Conservation (phyloP, 2,329 filamentous ascomycete species). For the Paecilomyces sp. region DNA sequence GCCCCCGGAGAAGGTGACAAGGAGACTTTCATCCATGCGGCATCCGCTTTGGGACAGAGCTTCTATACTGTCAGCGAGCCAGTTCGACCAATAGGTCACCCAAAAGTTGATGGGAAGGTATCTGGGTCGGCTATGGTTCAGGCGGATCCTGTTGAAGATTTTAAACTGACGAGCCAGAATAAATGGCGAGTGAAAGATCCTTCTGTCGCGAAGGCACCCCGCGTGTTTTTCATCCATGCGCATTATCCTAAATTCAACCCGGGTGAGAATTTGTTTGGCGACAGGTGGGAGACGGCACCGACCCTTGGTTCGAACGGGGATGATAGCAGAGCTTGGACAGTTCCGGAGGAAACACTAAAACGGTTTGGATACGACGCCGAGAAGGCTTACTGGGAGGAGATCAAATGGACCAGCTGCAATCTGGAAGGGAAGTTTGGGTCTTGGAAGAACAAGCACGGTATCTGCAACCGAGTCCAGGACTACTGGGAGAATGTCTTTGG, state of each 20-base stretch:
- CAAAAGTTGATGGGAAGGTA: constrained; percentile 15
- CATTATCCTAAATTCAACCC: constrained; percentile 38
- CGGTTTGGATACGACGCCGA: constrained; percentile 35
- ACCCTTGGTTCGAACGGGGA: constrained; percentile 27
- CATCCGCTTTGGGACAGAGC: constrained; percentile 22
- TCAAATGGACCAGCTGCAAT: constrained; percentile 33
- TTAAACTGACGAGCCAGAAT: constrained; percentile 21
- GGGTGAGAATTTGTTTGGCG: constrained; percentile 29
- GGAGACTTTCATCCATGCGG: constrained; percentile 31
- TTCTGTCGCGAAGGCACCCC: constrained; percentile 21
- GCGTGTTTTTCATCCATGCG: constrained; percentile 33
- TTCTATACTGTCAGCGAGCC: constrained; percentile 31
- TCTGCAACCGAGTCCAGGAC: constrained; percentile 11
- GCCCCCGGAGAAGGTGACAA: constrained; percentile 33
- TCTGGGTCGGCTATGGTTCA: constrained; percentile 32
- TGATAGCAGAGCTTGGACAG: constrained; percentile 30
- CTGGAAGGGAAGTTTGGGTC: constrained; percentile 25
- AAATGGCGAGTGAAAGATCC: constrained; percentile 27
- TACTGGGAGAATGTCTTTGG: constrained; percentile 16
- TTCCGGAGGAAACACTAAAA: constrained; percentile 22
- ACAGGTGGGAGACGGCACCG: constrained; percentile 29
- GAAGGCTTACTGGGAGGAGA: constrained; percentile 33
- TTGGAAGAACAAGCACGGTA: constrained; percentile 18
- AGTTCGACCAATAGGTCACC: constrained; percentile 27
- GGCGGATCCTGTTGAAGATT: constrained; percentile 32